Conservation (phyloP, 2,329 filamentous ascomycete genomes). For the Alternaria brassicae region DNA sequence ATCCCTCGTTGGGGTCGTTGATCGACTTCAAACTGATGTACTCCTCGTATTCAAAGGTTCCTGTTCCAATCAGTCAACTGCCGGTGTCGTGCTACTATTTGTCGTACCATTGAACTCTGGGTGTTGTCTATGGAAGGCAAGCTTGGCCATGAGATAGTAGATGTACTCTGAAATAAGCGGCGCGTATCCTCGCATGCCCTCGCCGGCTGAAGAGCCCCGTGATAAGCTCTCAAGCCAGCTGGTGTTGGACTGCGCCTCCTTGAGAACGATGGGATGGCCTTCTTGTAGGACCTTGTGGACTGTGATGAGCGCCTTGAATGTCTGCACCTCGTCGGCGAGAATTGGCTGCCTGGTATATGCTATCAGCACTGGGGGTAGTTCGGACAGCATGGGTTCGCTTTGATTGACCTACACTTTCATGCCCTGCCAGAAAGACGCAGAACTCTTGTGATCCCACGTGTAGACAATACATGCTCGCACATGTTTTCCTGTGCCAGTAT, state of each 20-base stretch:
- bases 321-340: conserved; percentile 96
- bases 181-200: conserved; percentile 86
- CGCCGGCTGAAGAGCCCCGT: conserved; percentile 75
- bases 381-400: neutral
- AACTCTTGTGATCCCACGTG: conserved; percentile 98
- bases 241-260: conserved; percentile 86
- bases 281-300: conserved; percentile 98
- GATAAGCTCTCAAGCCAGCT: conserved; percentile 93
- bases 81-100: neutral
- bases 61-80: conserved; percentile 46
- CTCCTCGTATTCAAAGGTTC: conserved; percentile 97
- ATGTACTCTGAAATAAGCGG: conserved; percentile 97
- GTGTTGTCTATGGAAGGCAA: conserved; percentile 95
- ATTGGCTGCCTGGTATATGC: conserved; percentile 79
- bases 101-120: conserved; percentile 89
- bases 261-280: conserved; percentile 85
- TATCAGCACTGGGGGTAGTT: conserved; percentile 19
- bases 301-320: conserved; percentile 97
- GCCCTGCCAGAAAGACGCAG: conserved; percentile 92
- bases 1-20: conserved; percentile 97
- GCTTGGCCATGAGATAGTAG: conserved; percentile 90
- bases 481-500: conserved; percentile 73
- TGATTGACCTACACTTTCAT: conserved; percentile 84
- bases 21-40: conserved; percentile 98
- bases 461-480: conserved; percentile 98